These are phyloP conservation scores for Ascochyta koolunga DNA, from an alignment of 2,329 filamentous ascomycete species.

Conservation along the genomic window DNA sequence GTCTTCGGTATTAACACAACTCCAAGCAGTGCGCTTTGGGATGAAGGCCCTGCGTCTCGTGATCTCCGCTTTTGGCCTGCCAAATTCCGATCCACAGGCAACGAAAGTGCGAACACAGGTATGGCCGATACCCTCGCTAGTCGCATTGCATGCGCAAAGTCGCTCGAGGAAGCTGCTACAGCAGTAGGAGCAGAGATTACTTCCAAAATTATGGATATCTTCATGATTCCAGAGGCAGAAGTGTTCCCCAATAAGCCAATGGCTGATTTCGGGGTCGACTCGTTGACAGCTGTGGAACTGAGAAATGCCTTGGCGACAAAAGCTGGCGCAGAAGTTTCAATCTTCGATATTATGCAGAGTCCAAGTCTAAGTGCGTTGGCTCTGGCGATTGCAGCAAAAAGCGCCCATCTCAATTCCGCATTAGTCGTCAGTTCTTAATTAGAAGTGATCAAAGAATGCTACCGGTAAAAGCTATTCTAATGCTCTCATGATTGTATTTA, in stretches of 20 bases:
- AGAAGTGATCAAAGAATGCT: too few species aligned
- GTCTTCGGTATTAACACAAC: slow-evolving; percentile 7
- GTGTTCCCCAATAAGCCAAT: slow-evolving; percentile 25
- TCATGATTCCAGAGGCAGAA: slow-evolving; percentile 8
- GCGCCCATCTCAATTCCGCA: background rate
- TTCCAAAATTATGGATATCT: background rate
- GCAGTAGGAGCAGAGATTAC: background rate
- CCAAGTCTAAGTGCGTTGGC: background rate
- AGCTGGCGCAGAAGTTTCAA: background rate
- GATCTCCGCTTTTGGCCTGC: slow-evolving; percentile 9
- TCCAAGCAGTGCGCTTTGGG: slow-evolving; percentile 4
- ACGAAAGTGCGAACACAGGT: background rate
- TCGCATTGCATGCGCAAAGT: slow-evolving; percentile 1
- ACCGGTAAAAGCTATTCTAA: too few species aligned
- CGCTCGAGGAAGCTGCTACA: slow-evolving; percentile 1
- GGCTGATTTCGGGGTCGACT: slow-evolving; percentile 28
- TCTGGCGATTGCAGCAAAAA: background rate
- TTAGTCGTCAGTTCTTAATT: background rate
- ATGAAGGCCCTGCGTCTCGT: slow-evolving; percentile 1
- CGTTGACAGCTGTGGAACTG: slow-evolving; percentile 27
- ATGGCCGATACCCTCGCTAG: background rate
- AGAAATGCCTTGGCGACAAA: slow-evolving; percentile 16
- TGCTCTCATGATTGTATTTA: too few species aligned
- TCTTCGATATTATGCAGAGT: slow-evolving; percentile 11
- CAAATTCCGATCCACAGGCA: slow-evolving; percentile 3